A percentile compares a stretch with the other conserved stretches of the same genome.
phyloP scores from a whole-genome alignment of 495 filamentous ascomycete genomes.

The Lindgomyces ingoldianus region DNA sequence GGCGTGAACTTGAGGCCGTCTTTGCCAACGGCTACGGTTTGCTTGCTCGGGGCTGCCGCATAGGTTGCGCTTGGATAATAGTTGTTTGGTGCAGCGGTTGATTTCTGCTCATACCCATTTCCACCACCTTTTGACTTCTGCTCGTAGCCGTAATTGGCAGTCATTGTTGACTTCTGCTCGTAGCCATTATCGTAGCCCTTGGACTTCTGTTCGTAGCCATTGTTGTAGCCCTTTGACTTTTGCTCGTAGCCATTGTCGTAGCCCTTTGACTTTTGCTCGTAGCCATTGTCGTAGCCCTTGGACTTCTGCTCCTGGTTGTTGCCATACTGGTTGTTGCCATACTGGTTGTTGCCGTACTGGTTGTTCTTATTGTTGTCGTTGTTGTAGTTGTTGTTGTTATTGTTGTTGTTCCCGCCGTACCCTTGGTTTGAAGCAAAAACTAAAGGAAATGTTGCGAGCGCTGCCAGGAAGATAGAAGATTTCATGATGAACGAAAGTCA shows the following conservation, averaged over 20 bases:
- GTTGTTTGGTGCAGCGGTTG: neutral
- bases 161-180: neutral
- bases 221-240: neutral
- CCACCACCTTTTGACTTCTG: no score
- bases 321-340: neutral
- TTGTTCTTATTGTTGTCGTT: neutral
- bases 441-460: neutral
- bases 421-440: neutral
- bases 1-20: conserved; percentile 55
- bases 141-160: neutral
- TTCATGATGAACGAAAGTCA: neutral
- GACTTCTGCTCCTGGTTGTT: neutral
- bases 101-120: neutral
- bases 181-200: neutral
- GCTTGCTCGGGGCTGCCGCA: conserved; percentile 12
- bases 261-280: neutral
- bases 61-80: neutral
- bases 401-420: neutral
- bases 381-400: neutral
- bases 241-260: neutral
- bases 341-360: neutral
- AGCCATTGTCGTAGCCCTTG: neutral
- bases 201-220: neutral
- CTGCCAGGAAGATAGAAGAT: neutral
- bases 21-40: conserved; percentile 56